Evolutionary conservation across 176 grass and related monocot species (phyloP), one percentile per base, ranked within the genome.

Genomic region (Tillandsia fasciculata): DNA sequence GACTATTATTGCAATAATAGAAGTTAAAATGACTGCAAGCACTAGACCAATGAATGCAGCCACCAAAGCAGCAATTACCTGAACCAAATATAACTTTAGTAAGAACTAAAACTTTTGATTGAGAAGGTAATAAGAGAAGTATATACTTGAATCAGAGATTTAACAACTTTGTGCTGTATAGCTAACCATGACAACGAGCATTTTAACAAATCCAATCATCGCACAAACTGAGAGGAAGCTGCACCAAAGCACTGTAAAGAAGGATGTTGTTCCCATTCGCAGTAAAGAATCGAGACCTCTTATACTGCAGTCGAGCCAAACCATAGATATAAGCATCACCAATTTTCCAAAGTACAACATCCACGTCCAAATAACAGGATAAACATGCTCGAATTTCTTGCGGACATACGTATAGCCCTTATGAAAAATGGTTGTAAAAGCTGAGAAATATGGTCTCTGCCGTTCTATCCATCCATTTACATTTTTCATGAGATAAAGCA

Each of bases 211-310:
- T 70, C 94, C 94, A 81, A 92, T 81, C 94, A 99, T 99, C 70
- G 84, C 84, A 74, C 81, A 82, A 72, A 87, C 65, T 65, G 94
- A 99, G 26, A 99, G 70, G 10, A 75, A 77, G 79, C 83, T 85
- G 73, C 94, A 99, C 87, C 89, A 99, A 73, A 99, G 64, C 71
- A 92, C 80, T 68, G 85, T 82, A 75, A 99, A 83, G 67, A 99
- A 79, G 48, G 89, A 99, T 68, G 88, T 89, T 71, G 94, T 90
- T 53, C 94, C 94, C 72, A 93, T 69, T 28, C 79, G 81, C 57
- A 99, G 47, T 66, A 99, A 82, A 76, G 94, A 99, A 88, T 93
- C 84, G 58, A 92, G 85, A 69, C 94, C 94, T 72, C 94, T 87
- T 65, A 93, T 83, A 22, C 72, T 81, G 80, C 89, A 99, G 80